phyloP scores from a whole-genome alignment of 176 grass and related monocot genomes.

The Bonia amplexicaulis region DNA sequence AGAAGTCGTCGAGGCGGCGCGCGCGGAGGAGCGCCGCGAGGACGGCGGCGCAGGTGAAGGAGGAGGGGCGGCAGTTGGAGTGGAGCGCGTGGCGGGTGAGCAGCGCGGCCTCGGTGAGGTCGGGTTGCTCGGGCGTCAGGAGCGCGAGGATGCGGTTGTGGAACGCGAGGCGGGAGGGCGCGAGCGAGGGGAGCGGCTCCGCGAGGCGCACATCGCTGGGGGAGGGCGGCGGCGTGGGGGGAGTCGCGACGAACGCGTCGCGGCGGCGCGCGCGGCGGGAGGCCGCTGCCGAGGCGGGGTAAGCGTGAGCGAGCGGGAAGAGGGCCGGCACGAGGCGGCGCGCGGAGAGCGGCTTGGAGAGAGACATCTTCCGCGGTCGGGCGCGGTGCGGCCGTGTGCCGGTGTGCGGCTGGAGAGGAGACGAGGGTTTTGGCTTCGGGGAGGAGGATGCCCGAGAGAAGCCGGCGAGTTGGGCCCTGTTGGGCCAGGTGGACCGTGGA shows the following conservation, averaged over 20 bases:
- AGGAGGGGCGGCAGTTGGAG: slow-evolving; percentile 86
- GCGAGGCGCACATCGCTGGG: slow-evolving; percentile 50
- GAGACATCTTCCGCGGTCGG: slow-evolving; percentile 40
- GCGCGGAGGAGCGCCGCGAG: slow-evolving; percentile 68
- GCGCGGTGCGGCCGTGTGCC: not conserved
- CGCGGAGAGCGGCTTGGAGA: slow-evolving; percentile 50
- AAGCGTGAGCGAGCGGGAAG: slow-evolving; percentile 51
- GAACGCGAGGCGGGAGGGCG: slow-evolving; percentile 55
- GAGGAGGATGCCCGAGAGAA: too few species aligned
- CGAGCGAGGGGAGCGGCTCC: slow-evolving; percentile 61
- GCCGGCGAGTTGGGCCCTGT: rapidly evolving
- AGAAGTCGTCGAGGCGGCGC: slow-evolving; percentile 63
- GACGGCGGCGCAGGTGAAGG: slow-evolving; percentile 69
- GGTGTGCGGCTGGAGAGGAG: not conserved
- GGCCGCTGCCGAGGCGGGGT: slow-evolving; percentile 34
- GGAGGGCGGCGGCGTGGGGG: slow-evolving; percentile 17
- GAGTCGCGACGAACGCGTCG: slow-evolving; percentile 41
- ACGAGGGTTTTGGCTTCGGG: not conserved
- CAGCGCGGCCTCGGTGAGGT: slow-evolving; percentile 72
- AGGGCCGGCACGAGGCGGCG: slow-evolving; percentile 51
- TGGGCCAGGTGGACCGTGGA: too few species aligned
- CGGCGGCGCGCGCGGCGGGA: slow-evolving; percentile 40
- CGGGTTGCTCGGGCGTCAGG: slow-evolving; percentile 26
- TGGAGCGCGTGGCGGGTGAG: slow-evolving; percentile 88
- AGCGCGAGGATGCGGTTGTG: slow-evolving; percentile 84